Percentiles rank a stretch among this genome's conserved stretches.
phyloP scores from a whole-genome alignment of 129 eudicot species.

The Lactuca saligna region DNA sequence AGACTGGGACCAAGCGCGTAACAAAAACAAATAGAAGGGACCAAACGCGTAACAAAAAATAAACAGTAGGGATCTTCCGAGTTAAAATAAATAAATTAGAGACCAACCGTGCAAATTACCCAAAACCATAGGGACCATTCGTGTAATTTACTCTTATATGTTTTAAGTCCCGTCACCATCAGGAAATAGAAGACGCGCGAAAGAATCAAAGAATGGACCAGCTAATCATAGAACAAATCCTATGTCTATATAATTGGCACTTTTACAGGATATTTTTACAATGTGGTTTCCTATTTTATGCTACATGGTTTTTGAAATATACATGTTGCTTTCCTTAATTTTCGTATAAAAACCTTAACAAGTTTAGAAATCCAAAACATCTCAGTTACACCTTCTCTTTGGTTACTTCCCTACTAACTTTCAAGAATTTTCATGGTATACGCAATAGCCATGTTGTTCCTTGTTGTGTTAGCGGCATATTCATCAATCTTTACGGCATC shows the following conservation, averaged over 20 bases:
- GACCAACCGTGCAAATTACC: too few relatives aligned
- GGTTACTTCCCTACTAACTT: not conserved
- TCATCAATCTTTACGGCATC: slow-evolving; percentile 12
- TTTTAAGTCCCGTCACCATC: not conserved
- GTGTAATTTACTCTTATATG: too few relatives aligned
- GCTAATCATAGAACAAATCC: not conserved
- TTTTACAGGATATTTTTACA: not conserved
- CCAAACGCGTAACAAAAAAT: too few relatives aligned
- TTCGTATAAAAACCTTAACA: not conserved
- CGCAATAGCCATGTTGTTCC: not conserved
- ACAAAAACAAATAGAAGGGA: too few relatives aligned
- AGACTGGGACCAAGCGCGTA: too few relatives aligned
- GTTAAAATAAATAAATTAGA: too few relatives aligned
- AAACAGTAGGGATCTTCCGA: too few relatives aligned
- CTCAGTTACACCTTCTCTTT: slow-evolving; percentile 2
- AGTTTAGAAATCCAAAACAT: not conserved
- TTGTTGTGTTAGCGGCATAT: slow-evolving; percentile 5
- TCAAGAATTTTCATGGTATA: slow-evolving; percentile 19
- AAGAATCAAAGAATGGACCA: not conserved
- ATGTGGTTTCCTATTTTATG: not conserved
- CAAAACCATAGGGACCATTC: too few relatives aligned
- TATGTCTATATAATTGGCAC: not conserved
- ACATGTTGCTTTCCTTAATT: not conserved
- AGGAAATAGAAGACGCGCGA: not conserved
- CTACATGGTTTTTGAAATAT: not conserved